Base-by-base conservation (phyloP, 164 flowering plant genomes). In the Vitis amurensis region DNA sequence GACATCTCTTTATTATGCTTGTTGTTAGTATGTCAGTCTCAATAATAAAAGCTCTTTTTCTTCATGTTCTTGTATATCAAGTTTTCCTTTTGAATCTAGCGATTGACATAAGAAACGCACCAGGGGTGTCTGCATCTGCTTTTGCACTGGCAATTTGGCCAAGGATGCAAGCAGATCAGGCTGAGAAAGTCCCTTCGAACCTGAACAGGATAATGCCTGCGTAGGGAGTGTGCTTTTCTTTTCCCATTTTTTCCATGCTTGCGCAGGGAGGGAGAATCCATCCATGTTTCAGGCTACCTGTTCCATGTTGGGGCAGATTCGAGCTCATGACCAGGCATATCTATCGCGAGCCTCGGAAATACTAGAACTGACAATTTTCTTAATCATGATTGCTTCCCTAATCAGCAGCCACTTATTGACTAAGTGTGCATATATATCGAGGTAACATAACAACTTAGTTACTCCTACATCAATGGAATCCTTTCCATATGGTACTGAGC, bases 121-220 rank as follows among this genome's bases (percentile, higher is more conserved):
- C 97, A 52, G 99, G 97, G 97, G 99, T 94, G 97, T 83, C 93
- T 85, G 93, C 56, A 58, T 80, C 87, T 78, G 88, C 87, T 78
- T 47, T 64, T 76, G 70, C 78, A 65, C 78, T 57, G 62, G 80
- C 81, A 30, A 12, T 6, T 66, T 68, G 55, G 64, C 80, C 76
- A 68, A 17, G 68, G 83, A 68, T 70, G 63, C 23, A 9, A 71
- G 86, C 81, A 72, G 78, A 60, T 60, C 84, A 69, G 97, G 93
- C 94, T 91, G 97, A 94, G 98, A 92, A 80, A 89, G 97, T 91
- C 98, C 97, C 96, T 90, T 94, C 53, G 96, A 87, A 94, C 96
- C 97, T 91, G 97, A 91, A 84, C 98, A 87, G 98, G 98, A 73
- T 91, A 88, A 94, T 94, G 80, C 98, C 98, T 91, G 98, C 98